Percentiles rank a stretch among this genome's conserved stretches.
phyloP scores from a whole-genome alignment of 2,329 filamentous ascomycete species.

The Trichoderma endophyticum region DNA sequence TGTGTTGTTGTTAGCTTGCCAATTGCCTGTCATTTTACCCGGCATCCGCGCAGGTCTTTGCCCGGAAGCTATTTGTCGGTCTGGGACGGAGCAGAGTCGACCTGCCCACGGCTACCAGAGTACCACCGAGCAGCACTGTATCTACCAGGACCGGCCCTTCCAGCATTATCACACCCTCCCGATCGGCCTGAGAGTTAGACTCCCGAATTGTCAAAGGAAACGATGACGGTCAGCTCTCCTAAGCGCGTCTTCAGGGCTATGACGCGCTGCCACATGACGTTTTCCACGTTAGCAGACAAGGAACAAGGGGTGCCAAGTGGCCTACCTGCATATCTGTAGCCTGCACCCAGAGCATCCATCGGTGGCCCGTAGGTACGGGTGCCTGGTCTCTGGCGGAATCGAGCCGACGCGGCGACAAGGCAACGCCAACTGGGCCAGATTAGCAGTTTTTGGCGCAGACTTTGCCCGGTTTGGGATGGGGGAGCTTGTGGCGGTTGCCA shows the following conservation, averaged over 20 bases:
- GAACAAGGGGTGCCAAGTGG: conserved; percentile 20
- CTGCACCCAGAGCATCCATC: conserved; percentile 6
- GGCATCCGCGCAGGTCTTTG: neutral
- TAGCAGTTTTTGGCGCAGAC: conserved; percentile 5
- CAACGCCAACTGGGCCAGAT: conserved; percentile 17
- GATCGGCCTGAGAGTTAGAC: neutral
- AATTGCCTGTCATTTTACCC: neutral
- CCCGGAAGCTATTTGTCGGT: neutral
- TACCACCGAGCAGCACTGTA: neutral
- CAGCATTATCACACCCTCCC: neutral
- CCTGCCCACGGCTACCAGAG: neutral
- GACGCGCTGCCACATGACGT: conserved; percentile 20
- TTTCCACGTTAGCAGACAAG: conserved; percentile 17
- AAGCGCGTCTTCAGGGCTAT: conserved; percentile 12
- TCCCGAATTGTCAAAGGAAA: neutral
- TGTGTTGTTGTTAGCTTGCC: neutral
- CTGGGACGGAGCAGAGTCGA: neutral
- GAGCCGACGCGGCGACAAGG: conserved; percentile 19
- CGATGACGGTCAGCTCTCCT: conserved; percentile 8
- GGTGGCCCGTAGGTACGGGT: conserved; percentile 15
- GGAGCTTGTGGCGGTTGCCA: conserved; percentile 13
- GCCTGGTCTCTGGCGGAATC: conserved; percentile 20
- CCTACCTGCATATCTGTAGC: conserved; percentile 15
- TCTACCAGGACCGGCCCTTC: neutral
- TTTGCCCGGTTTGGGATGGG: conserved; percentile 14